Percentiles rank a stretch among this genome's conserved stretches.
Conservation (phyloP, 441 rosid species). For the Hura crepitans region DNA sequence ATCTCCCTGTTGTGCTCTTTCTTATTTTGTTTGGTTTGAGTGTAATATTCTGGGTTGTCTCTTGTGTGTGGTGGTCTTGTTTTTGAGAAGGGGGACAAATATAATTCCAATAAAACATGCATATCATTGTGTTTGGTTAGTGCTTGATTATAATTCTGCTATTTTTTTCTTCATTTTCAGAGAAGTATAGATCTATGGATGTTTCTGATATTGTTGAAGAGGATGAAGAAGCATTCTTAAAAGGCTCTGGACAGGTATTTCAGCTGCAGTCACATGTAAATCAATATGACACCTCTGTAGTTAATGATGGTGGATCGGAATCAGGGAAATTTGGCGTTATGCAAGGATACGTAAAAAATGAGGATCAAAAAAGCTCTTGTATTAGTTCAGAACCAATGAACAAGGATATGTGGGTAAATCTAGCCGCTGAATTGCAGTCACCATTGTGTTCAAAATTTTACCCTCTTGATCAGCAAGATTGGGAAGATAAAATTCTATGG, state of each 20-base stretch:
- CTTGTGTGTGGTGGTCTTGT: background rate
- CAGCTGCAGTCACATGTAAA: slow-evolving; percentile 31
- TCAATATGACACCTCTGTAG: slow-evolving; percentile 42
- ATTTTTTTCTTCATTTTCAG: slow-evolving; percentile 43
- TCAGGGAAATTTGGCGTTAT: slow-evolving; percentile 34
- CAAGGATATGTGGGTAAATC: slow-evolving; percentile 38
- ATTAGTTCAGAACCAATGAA: slow-evolving; percentile 66
- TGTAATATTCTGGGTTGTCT: background rate
- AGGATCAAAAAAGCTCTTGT: slow-evolving; percentile 45
- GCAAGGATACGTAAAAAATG: slow-evolving; percentile 35
- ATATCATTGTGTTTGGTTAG: slow-evolving; percentile 20
- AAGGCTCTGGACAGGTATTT: slow-evolving; percentile 44
- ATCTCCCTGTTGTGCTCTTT: background rate
- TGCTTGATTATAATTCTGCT: slow-evolving; percentile 16
- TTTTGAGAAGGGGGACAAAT: background rate
- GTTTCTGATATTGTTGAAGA: slow-evolving; percentile 74
- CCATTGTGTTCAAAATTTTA: slow-evolving; percentile 42
- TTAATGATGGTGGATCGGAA: slow-evolving; percentile 33
- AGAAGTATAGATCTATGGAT: slow-evolving; percentile 51
- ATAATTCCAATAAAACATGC: background rate
- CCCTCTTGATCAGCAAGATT: slow-evolving; percentile 87
- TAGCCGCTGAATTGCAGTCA: slow-evolving; percentile 48
- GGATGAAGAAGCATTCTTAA: slow-evolving; percentile 79
- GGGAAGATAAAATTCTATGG: slow-evolving; percentile 92
- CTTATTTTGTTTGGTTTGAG: background rate